Evolutionary conservation across 2,329 filamentous ascomycete species (phyloP).

Genomic region (Talaromyces funiculosus): DNA sequence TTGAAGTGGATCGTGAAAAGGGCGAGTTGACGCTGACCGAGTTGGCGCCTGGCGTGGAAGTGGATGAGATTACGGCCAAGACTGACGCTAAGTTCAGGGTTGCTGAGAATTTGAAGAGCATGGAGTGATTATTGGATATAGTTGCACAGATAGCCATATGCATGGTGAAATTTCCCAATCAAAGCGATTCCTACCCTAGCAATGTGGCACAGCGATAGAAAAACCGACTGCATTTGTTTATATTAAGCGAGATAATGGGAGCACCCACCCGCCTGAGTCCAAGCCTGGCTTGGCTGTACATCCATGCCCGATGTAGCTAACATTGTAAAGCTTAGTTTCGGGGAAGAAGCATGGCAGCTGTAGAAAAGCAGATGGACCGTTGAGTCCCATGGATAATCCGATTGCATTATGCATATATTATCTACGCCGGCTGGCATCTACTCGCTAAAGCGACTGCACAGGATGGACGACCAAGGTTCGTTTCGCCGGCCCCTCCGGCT

Average conservation of each 20-base stretch:
- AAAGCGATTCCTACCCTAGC: background rate
- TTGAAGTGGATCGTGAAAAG: conserved; percentile 69
- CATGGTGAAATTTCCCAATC: background rate
- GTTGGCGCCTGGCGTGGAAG: conserved; percentile 80
- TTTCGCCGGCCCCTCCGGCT: no score
- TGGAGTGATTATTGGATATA: conserved; percentile 4
- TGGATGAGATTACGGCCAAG: conserved; percentile 82
- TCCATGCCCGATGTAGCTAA: background rate
- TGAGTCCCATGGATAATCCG: no score
- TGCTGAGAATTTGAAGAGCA: conserved; percentile 64
- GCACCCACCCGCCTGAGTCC: background rate
- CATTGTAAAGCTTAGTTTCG: background rate
- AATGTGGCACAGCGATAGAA: no score
- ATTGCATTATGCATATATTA: no score
- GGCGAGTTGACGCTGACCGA: conserved; percentile 76
- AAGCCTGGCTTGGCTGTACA: background rate
- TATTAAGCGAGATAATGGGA: background rate
- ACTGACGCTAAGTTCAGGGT: conserved; percentile 82
- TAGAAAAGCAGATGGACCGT: no score
- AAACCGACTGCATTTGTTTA: no score
- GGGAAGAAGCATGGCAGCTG: no score
- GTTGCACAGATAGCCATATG: background rate
- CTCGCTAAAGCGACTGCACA: background rate
- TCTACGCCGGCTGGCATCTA: no score
- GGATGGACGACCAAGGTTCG: no score